Base-by-base conservation (phyloP, 768 basidiomycete species). In the Chalciporus pseudorubinellus region DNA sequence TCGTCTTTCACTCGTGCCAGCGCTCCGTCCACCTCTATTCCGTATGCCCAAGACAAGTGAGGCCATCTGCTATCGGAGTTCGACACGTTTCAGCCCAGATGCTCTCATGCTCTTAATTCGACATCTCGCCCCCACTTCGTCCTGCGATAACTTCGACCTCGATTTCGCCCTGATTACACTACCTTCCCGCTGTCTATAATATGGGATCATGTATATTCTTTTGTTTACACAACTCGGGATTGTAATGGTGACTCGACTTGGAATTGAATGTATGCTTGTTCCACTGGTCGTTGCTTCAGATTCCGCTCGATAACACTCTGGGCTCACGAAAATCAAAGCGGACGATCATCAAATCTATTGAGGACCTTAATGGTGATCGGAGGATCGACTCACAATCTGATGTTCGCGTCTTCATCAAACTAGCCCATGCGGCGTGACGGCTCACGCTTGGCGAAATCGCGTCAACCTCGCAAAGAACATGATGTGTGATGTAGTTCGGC, bases 121-220 rank as follows among this genome's bases (percentile, higher is more conserved):
- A 48, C 28, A 48, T 50, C 33, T 50, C 46, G 48, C 38, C 45
- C 16, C 41, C 49, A 38, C 41, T 53, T 36, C 33, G 4, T 46
- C 52, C 8, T 29, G 59, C 65, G 65, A 56, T 50, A 61, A 59
- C 65, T 42, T 53, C 55, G 26, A 55, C 39, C 33, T 29, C 50
- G 13, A 41, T 41, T 40, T 41, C 50, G 39, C n/a, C 44, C 38
- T 8, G 4, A n/a, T 33, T 59, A 59, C 50, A 29, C 40, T 59
- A 53, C 53, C 40, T 53, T 54, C 51, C 51, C 29, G 11, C 39
- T 64, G 52, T 62, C 31, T 50, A 59, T 65, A 56, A 65, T 65
- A 59, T 61, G 59, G 59, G 21, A 59, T 59, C 54, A 59, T 65
- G 64, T 65, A 67, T 56, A 67, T 67, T 64, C 64, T 62, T 59